These are phyloP conservation scores for Neurospora africana DNA, from an alignment of 495 filamentous ascomycete genomes.

Conservation along the genomic window DNA sequence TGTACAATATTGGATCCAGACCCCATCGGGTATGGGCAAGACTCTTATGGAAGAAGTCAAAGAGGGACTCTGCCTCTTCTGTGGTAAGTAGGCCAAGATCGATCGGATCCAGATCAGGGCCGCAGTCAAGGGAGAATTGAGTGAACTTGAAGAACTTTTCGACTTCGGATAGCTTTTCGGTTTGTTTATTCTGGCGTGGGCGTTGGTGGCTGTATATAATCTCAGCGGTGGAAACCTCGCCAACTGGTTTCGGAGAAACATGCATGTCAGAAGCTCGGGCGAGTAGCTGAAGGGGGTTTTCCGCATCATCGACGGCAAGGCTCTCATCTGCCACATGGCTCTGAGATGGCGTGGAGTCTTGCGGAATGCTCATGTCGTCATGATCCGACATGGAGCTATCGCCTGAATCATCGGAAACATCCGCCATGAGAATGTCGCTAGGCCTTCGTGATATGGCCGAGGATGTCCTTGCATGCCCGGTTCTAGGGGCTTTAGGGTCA, in stretches of 20 bases:
- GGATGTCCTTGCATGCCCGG: neutral
- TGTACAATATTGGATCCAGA: conserved; percentile 55
- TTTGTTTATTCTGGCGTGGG: conserved; percentile 14
- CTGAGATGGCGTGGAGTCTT: conserved; percentile 21
- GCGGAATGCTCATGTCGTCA: conserved; percentile 20
- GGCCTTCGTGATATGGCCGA: conserved; percentile 2
- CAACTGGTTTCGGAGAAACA: conserved; percentile 35
- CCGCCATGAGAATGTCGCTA: conserved; percentile 15
- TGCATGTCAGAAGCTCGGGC: conserved; percentile 61
- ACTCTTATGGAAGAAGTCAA: conserved; percentile 57
- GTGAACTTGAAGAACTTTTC: conserved; percentile 52
- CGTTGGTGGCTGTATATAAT: conserved; percentile 16
- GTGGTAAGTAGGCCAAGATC: conserved; percentile 53
- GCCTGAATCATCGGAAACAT: conserved; percentile 21
- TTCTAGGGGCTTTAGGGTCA: conserved; percentile 1
- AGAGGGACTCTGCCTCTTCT: conserved; percentile 51
- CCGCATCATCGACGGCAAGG: conserved; percentile 57
- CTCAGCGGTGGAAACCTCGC: conserved; percentile 9
- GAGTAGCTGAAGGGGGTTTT: conserved; percentile 62
- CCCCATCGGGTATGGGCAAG: conserved; percentile 68
- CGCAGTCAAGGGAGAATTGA: conserved; percentile 48
- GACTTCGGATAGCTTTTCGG: conserved; percentile 23
- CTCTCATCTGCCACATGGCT: conserved; percentile 24
- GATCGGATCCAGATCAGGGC: conserved; percentile 54
- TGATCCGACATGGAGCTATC: conserved; percentile 23